Evolutionary conservation across 306 rosid species (phyloP).

Genomic region (Acacia confusa): DNA sequence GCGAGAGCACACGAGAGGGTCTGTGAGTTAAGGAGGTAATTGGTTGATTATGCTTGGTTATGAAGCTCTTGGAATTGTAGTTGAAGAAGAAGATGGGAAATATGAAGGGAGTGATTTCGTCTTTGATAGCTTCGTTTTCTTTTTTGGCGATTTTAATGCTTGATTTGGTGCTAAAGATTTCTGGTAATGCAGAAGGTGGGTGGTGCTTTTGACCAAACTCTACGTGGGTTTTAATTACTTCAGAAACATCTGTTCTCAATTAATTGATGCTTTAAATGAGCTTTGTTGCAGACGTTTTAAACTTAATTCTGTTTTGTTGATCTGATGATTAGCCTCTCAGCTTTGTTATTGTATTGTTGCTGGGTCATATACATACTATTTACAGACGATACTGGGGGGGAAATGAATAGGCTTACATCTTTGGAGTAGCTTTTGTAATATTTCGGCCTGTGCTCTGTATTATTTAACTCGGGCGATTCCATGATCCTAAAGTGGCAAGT

Average conservation of each 20-base stretch:
- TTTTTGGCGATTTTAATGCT: slow-evolving; percentile 50
- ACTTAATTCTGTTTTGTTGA: slow-evolving; percentile 24
- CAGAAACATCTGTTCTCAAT: slow-evolving; percentile 18
- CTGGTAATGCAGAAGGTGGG: slow-evolving; percentile 79
- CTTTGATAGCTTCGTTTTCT: slow-evolving; percentile 40
- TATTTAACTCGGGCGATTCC: neutral
- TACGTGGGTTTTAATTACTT: slow-evolving; percentile 15
- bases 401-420: slow-evolving; percentile 10
- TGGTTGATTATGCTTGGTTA: slow-evolving; percentile 26
- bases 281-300: slow-evolving; percentile 1
- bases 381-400: slow-evolving; percentile 26
- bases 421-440: slow-evolving; percentile 30
- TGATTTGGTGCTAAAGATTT: slow-evolving; percentile 49
- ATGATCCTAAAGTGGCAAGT: neutral
- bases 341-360: slow-evolving; percentile 8
- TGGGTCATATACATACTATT: slow-evolving; percentile 14
- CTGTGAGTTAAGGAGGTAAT: slow-evolving; percentile 18
- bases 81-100: slow-evolving; percentile 22
- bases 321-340: slow-evolving; percentile 32
- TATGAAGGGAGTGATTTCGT: slow-evolving; percentile 43
- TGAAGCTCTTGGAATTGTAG: slow-evolving; percentile 12
- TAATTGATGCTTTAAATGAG: slow-evolving; percentile 21
- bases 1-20: slow-evolving; percentile 15
- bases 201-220: slow-evolving; percentile 27
- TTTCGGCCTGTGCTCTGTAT: slow-evolving; percentile 14